Evolutionary conservation across 495 filamentous ascomycete species (phyloP).

Genomic region (Podospora anserina): DNA sequence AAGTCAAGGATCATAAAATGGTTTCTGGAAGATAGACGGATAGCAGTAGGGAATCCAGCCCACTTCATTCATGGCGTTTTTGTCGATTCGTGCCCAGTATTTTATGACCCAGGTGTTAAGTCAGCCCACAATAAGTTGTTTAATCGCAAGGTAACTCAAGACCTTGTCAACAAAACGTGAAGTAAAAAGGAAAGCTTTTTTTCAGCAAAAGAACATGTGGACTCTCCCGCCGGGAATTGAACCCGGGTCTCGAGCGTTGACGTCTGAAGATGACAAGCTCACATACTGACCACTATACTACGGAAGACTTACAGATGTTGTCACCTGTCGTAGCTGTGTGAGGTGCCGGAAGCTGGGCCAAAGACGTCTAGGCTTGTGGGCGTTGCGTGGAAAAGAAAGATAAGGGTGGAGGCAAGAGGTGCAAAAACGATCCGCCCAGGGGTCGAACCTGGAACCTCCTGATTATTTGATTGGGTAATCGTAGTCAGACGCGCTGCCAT

Average conservation of each 20-base stretch:
- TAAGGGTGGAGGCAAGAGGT: neutral
- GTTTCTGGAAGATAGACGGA: no score
- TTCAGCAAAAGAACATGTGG: neutral
- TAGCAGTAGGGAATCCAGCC: no score
- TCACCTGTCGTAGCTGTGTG: neutral
- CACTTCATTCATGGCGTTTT: no score
- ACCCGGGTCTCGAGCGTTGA: conserved; percentile 5
- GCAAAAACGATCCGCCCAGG: conserved; percentile 7
- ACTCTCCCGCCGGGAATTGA: conserved; percentile 6
- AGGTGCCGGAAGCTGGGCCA: neutral
- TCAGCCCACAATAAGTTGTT: no score
- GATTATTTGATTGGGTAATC: neutral
- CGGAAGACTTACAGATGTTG: neutral
- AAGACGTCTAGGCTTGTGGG: neutral
- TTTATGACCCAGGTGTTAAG: no score
- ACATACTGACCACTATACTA: conserved; percentile 8
- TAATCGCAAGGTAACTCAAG: no score
- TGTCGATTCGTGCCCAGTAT: no score
- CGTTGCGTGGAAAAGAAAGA: neutral
- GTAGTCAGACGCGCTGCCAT: conserved; percentile 7
- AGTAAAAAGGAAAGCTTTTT: neutral
- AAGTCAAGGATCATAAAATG: no score
- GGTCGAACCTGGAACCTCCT: conserved; percentile 7
- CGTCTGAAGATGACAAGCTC: conserved; percentile 1
- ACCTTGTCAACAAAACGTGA: neutral